Evolutionary conservation across 1,139 yeast genomes (phyloP).

Genomic region (Lodderomyces elongisporus): DNA sequence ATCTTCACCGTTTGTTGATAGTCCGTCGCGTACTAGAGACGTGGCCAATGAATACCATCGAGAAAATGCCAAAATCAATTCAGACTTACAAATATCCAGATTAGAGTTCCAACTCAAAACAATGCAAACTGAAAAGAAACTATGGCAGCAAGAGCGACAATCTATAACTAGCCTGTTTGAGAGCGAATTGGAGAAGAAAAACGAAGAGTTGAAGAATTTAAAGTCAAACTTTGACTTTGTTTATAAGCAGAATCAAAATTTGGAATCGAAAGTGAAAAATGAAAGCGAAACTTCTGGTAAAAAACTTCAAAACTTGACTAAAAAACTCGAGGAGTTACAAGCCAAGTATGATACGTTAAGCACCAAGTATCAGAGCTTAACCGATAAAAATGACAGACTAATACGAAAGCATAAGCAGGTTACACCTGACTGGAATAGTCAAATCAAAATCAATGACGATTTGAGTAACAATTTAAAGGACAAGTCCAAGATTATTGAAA

Average conservation of each 20-base stretch:
- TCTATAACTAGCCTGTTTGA: constrained; percentile 26
- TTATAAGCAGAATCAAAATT: constrained; percentile 48
- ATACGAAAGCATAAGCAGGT: constrained; percentile 26
- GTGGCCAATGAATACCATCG: background rate
- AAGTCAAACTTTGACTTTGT: constrained; percentile 55
- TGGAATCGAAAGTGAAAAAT: constrained; percentile 48
- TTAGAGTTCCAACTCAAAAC: constrained; percentile 26
- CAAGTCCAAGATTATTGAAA: constrained; percentile 11
- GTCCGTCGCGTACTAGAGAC: constrained; percentile 11
- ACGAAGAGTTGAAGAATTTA: constrained; percentile 29
- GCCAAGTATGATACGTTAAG: constrained; percentile 16
- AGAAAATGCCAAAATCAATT: constrained; percentile 8
- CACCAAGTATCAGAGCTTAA: constrained; percentile 18
- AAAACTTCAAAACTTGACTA: constrained; percentile 34
- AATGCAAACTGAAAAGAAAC: constrained; percentile 30
- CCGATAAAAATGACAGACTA: constrained; percentile 21
- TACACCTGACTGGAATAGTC: constrained; percentile 27
- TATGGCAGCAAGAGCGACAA: constrained; percentile 31
- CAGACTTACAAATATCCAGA: constrained; percentile 22
- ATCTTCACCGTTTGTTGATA: constrained; percentile 18
- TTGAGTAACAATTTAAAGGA: constrained; percentile 24
- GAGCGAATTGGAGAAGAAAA: constrained; percentile 25
- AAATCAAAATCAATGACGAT: constrained; percentile 26
- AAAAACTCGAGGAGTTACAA: constrained; percentile 16
- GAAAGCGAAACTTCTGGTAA: constrained; percentile 40